A percentile compares a stretch with the other conserved stretches of the same genome.
Conservation (phyloP, 1,284 basidiomycete genomes). For the Mycosarcoma maydis region DNA sequence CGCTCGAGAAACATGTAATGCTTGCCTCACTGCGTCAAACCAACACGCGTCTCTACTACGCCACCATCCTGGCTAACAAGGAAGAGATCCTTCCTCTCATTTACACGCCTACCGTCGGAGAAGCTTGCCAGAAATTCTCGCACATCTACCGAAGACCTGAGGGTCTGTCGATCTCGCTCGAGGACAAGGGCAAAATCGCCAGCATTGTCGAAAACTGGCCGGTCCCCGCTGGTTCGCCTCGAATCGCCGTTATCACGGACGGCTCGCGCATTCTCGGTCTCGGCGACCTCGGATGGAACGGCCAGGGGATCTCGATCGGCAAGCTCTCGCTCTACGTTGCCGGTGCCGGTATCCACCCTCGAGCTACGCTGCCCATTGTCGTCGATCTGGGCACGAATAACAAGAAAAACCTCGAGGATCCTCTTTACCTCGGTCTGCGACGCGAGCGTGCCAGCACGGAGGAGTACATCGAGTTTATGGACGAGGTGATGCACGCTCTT, state of each 20-base stretch:
- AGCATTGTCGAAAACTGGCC: constrained; percentile 81
- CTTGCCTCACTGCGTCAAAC: constrained; percentile 78
- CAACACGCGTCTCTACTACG: constrained; percentile 79
- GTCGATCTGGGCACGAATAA: constrained; percentile 81
- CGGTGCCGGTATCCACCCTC: constrained; percentile 85
- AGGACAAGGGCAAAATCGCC: constrained; percentile 81
- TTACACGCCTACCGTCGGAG: constrained; percentile 91
- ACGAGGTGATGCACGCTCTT: constrained; percentile 85
- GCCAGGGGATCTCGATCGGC: constrained; percentile 90
- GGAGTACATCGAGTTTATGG: constrained; percentile 77
- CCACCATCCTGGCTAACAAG: constrained; percentile 72
- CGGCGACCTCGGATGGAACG: constrained; percentile 78
- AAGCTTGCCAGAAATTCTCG: constrained; percentile 78
- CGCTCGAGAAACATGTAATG: constrained; percentile 83
- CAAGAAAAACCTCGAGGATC: constrained; percentile 81
- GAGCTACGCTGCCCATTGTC: constrained; percentile 84
- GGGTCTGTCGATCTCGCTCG: constrained; percentile 65
- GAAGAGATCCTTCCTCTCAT: constrained; percentile 74
- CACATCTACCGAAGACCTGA: constrained; percentile 84
- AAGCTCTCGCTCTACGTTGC: constrained; percentile 92
- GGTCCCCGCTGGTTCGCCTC: constrained; percentile 67
- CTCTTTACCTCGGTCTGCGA: constrained; percentile 83
- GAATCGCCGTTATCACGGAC: constrained; percentile 72
- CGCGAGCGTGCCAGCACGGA: constrained; percentile 65
- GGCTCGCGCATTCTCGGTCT: constrained; percentile 92